phyloP scores from a whole-genome alignment of 148 eudicot genomes.

The Persicaria maculosa region DNA sequence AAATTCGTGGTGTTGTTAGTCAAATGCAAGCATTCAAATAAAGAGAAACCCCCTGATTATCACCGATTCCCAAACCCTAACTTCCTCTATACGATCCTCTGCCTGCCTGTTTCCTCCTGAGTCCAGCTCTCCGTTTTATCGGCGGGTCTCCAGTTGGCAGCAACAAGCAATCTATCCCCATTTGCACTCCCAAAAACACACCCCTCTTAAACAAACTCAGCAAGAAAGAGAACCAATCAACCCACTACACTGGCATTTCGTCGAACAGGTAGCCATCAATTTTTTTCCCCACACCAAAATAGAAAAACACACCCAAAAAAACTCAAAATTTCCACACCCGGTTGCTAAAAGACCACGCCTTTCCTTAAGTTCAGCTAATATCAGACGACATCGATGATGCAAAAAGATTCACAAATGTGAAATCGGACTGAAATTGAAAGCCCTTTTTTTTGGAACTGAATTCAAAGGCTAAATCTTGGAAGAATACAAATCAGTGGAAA shows the following conservation, averaged over 20 bases:
- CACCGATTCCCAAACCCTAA: constrained; percentile 45
- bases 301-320: background rate
- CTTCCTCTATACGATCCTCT: constrained; percentile 97
- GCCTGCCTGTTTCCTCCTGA: constrained; percentile 90
- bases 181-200: constrained; percentile 23
- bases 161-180: constrained; percentile 57
- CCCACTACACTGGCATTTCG: background rate
- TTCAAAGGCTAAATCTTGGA: background rate
- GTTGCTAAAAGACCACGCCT: background rate
- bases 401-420: background rate
- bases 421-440: background rate
- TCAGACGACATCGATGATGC: constrained; percentile 38
- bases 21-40: constrained; percentile 32
- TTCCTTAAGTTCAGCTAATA: constrained; percentile 22
- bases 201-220: constrained; percentile 10
- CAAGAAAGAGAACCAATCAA: constrained; percentile 8
- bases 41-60: constrained; percentile 26
- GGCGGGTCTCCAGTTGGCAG: constrained; percentile 72
- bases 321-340: background rate
- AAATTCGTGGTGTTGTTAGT: constrained; percentile 19
- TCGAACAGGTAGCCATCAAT: background rate
- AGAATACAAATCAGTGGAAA: background rate
- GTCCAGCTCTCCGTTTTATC: constrained; percentile 73
- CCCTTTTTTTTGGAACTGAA: background rate
- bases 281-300: background rate